These are phyloP conservation scores for Carnegiea gigantea DNA, from an alignment of 179 eudicot species.

Conservation along the genomic window DNA sequence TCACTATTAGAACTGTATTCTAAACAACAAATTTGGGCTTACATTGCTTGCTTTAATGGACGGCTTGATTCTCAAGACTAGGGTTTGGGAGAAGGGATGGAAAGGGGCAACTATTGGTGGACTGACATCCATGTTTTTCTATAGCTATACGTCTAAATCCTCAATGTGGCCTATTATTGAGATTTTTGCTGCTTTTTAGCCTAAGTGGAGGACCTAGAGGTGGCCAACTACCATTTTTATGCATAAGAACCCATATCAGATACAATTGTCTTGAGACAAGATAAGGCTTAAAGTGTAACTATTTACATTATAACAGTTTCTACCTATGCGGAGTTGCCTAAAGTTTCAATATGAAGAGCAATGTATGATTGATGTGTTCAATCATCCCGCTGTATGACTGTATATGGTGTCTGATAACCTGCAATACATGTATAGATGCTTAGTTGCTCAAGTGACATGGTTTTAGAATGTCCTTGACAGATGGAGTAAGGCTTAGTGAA, in stretches of 20 bases:
- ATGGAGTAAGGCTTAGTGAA: background rate
- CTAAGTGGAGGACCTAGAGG: background rate
- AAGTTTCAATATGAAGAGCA: background rate
- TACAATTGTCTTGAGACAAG: background rate
- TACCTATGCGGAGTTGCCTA: background rate
- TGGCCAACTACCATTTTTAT: background rate
- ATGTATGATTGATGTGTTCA: background rate
- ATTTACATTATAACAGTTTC: background rate
- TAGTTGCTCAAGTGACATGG: background rate
- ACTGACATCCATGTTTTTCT: too few relatives aligned
- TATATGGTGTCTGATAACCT: too few relatives aligned
- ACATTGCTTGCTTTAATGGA: too few relatives aligned
- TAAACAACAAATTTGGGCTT: too few relatives aligned
- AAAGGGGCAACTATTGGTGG: too few relatives aligned
- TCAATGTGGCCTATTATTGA: background rate
- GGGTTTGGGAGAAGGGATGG: too few relatives aligned
- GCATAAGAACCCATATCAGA: background rate
- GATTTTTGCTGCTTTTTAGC: background rate
- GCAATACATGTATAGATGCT: too few relatives aligned
- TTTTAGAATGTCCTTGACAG: conserved; percentile 2
- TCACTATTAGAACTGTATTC: too few relatives aligned
- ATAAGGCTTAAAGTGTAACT: background rate
- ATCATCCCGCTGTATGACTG: background rate
- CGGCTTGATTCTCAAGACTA: too few relatives aligned
- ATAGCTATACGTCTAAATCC: too few relatives aligned